Evolutionary conservation across 352 stramenopile genomes (phyloP).

Genomic region (Phytophthora ohioensis): DNA sequence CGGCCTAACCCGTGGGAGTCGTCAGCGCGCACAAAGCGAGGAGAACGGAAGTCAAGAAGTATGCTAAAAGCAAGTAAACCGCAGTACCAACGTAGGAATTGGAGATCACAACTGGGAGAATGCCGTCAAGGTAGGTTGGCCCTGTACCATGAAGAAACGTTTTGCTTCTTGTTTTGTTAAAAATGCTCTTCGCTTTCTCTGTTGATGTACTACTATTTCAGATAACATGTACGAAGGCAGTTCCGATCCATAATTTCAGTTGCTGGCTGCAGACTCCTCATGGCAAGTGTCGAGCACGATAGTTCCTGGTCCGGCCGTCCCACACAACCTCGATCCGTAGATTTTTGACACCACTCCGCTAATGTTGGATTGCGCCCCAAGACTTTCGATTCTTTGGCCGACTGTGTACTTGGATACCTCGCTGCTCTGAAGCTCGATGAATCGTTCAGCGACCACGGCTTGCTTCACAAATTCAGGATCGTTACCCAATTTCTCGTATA

Average conservation of each 20-base stretch:
- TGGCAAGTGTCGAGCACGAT: conserved; percentile 78
- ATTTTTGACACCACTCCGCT: conserved; percentile 73
- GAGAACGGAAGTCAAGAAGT: conserved; percentile 33
- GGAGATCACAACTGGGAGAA: conserved; percentile 11
- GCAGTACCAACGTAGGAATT: conserved; percentile 35
- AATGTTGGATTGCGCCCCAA: conserved; percentile 64
- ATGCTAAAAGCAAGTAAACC: conserved; percentile 7
- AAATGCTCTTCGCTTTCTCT: background rate
- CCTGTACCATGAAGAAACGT: conserved; percentile 15
- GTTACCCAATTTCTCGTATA: conserved; percentile 58
- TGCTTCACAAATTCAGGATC: conserved; percentile 56
- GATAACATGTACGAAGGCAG: background rate
- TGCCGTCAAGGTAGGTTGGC: conserved; percentile 2
- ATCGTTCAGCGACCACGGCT: conserved; percentile 47
- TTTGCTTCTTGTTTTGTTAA: conserved; percentile 5
- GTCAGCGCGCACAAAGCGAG: conserved; percentile 39
- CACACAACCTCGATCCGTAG: conserved; percentile 75
- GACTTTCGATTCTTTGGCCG: conserved; percentile 59
- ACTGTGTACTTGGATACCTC: conserved; percentile 83
- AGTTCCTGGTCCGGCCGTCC: conserved; percentile 66
- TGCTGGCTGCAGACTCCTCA: conserved; percentile 15
- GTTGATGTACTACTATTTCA: conserved; percentile 1
- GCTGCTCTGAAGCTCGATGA: conserved; percentile 82
- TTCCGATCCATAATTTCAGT: background rate
- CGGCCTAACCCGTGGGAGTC: conserved; percentile 27